These are phyloP conservation scores for Neonectria neomacrospora DNA, from an alignment of 2,329 filamentous ascomycete species.

Conservation along the genomic window DNA sequence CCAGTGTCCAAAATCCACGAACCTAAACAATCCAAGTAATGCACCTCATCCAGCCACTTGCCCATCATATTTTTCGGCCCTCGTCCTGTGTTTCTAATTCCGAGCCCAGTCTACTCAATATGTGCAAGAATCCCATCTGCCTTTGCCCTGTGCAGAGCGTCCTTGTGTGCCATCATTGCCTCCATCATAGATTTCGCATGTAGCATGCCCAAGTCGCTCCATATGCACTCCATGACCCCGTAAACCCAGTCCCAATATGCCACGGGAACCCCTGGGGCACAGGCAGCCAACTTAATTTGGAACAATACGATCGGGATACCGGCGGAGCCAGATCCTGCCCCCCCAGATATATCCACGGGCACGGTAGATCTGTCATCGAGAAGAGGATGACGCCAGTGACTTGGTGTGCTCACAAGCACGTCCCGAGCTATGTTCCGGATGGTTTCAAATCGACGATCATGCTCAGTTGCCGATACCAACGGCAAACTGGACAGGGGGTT, in stretches of 20 bases:
- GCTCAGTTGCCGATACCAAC: slow-evolving; percentile 46
- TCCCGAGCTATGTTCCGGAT: slow-evolving; percentile 56
- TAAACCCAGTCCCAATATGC: slow-evolving; percentile 59
- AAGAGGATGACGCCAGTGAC: slow-evolving; percentile 63
- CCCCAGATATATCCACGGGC: slow-evolving; percentile 50
- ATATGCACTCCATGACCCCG: slow-evolving; percentile 59
- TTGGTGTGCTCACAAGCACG: slow-evolving; percentile 58
- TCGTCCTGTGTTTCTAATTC: slow-evolving; percentile 2
- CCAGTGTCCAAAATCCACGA: slow-evolving; percentile 1
- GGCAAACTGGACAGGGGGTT: slow-evolving; percentile 53
- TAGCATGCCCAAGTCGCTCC: slow-evolving; percentile 63
- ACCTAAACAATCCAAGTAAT: slow-evolving; percentile 24
- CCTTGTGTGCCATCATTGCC: slow-evolving; percentile 48
- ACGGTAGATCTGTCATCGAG: slow-evolving; percentile 52
- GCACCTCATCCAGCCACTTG: slow-evolving; percentile 11
- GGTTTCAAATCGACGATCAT: slow-evolving; percentile 46
- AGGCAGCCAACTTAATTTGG: slow-evolving; percentile 59
- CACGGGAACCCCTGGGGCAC: slow-evolving; percentile 57
- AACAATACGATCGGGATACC: slow-evolving; percentile 61
- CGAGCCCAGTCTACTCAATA: neutral
- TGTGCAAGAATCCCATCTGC: slow-evolving; percentile 17
- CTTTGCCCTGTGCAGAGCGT: slow-evolving; percentile 28
- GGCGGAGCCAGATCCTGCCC: slow-evolving; percentile 58
- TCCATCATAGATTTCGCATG: slow-evolving; percentile 59
- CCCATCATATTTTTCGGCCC: slow-evolving; percentile 2